Base-by-base conservation (phyloP, 75 land plant genomes). In the Cunninghamia lanceolata region DNA sequence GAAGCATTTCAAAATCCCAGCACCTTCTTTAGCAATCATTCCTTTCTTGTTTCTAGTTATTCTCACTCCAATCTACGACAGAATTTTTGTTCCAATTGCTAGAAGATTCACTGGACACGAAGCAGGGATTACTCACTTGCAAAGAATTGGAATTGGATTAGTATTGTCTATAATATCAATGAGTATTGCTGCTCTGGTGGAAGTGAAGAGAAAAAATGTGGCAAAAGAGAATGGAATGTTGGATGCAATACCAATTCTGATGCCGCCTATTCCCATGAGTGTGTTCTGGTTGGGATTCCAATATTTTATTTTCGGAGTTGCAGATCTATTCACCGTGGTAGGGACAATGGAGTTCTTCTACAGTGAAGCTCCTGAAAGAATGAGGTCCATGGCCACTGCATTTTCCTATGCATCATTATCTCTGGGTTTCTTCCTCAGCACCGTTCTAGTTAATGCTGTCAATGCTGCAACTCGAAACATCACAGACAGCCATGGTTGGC, bases 101-200 rank as follows among this genome's bases (percentile, higher is more conserved):
- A 47, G 89, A 3, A 91, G 82, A 71, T 28, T 89, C 63, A 92
- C 93, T 3, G 87, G 86, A 13, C 59, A 81, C n/a, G 83, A 83
- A 1, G 71, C 84, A 1, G 93, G 93, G 35, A 88, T 92, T 46
- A 82, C 89, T 52, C 86, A 83, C 43, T 88, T 91, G 36, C 91
- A 88, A 59, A 82, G 94, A 30, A 85, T 89, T 28, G 94, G 91
- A n/a, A 70, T 87, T 6, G 94, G 94, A n/a, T 86, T 93, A 11
- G 85, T 91, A 5, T 81, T 93, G 36, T 88, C 89, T 6, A 86
- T 85, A n/a, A 21, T 87, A 17, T 86, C 94, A 81, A 93, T 93
- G 94, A 89, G 83, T 0, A 52, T 91, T 5, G 90, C 91, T 4
- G 94, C 82, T 3, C 1, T 87, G 0, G 82, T 93, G 14, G 94